Evolutionary conservation across 805 yeast genomes (phyloP).

Genomic region (Cyberlindnera veronae): DNA sequence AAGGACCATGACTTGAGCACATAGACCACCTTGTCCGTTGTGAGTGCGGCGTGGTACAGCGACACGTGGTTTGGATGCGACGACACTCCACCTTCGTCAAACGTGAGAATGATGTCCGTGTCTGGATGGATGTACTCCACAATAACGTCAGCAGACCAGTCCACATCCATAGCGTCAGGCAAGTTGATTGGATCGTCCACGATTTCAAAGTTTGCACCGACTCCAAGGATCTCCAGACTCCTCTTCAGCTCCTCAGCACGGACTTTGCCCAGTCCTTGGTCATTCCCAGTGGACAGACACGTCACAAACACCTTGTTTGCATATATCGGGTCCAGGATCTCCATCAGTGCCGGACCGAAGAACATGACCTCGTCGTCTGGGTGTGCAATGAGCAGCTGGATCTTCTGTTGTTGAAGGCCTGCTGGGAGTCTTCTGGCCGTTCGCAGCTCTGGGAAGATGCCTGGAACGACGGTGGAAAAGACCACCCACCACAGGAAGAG

Average conservation of each 20-base stretch:
- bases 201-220: slow-evolving; percentile 36
- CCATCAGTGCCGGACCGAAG: slow-evolving; percentile 75
- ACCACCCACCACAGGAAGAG: neutral
- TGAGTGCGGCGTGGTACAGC: slow-evolving; percentile 43
- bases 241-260: slow-evolving; percentile 57
- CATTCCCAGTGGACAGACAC: slow-evolving; percentile 77
- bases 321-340: slow-evolving; percentile 43
- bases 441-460: neutral
- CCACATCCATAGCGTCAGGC: slow-evolving; percentile 62
- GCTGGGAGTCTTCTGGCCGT: neutral
- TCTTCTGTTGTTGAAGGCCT: slow-evolving; percentile 13
- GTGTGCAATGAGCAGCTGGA: slow-evolving; percentile 75
- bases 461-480: neutral
- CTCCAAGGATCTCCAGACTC: slow-evolving; percentile 54
- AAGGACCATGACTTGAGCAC: slow-evolving; percentile 32
- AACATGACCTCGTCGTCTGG: slow-evolving; percentile 99
- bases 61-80: slow-evolving; percentile 84
- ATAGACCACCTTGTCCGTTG: slow-evolving; percentile 20
- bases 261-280: slow-evolving; percentile 63
- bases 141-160: slow-evolving; percentile 57
- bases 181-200: slow-evolving; percentile 45
- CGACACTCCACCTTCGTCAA: slow-evolving; percentile 81
- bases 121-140: slow-evolving; percentile 33
- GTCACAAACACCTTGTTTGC: slow-evolving; percentile 53
- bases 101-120: slow-evolving; percentile 56